Evolutionary conservation across 768 basidiomycete genomes (phyloP).

Genomic region (Porphyrellus cyaneotinctus): DNA sequence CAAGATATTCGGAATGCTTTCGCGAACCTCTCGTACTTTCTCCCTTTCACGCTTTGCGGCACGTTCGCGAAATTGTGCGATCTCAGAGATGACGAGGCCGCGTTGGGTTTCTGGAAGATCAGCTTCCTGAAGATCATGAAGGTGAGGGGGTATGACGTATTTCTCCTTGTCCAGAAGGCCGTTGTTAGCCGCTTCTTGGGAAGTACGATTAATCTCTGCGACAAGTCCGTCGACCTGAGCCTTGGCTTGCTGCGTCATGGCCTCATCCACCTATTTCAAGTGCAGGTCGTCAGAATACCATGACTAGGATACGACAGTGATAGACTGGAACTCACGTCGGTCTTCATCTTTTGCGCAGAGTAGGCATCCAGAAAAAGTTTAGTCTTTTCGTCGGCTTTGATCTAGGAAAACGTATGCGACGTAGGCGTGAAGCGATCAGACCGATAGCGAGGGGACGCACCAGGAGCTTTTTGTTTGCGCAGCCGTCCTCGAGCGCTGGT

Average conservation of each 20-base stretch:
- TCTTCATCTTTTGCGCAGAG: constrained; percentile 69
- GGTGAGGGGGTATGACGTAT: constrained; percentile 91
- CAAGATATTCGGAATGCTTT: constrained; percentile 46
- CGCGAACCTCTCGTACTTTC: constrained; percentile 75
- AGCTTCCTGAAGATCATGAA: constrained; percentile 93
- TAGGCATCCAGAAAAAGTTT: constrained; percentile 84
- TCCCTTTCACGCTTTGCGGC: constrained; percentile 89
- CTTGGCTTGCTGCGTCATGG: constrained; percentile 57
- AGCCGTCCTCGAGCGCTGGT: constrained; percentile 57
- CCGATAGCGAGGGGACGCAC: constrained; percentile 46
- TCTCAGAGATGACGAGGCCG: constrained; percentile 92
- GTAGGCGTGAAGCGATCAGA: constrained; percentile 35
- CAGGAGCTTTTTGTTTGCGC: constrained; percentile 59
- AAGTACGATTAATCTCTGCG: constrained; percentile 64
- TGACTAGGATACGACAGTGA: not conserved
- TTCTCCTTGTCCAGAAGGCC: constrained; percentile 80
- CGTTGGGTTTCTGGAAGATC: constrained; percentile 93
- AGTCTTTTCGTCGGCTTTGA: constrained; percentile 97
- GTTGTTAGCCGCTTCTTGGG: constrained; percentile 69
- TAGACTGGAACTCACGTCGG: constrained; percentile 56
- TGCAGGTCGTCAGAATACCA: not conserved
- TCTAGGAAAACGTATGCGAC: constrained; percentile 42
- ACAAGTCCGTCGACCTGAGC: constrained; percentile 62
- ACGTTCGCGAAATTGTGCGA: constrained; percentile 92
- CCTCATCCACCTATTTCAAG: constrained; percentile 63